Conservation (phyloP, 768 basidiomycete genomes). For the Hericium coralloides region DNA sequence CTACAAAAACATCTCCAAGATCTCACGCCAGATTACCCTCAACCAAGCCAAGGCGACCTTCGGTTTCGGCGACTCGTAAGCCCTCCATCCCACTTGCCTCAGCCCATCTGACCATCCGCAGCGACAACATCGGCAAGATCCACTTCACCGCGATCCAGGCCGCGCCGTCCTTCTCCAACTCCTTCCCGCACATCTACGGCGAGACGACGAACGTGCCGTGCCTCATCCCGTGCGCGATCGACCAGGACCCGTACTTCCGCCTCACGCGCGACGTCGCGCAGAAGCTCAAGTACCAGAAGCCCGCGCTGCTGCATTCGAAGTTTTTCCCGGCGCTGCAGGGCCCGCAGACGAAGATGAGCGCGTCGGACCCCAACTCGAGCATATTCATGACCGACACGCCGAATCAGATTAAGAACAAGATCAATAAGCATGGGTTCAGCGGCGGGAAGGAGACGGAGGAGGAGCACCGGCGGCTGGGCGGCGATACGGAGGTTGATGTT, state of each 20-base stretch:
- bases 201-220: conserved; percentile 73
- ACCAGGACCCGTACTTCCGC: conserved; percentile 97
- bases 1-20: conserved; percentile 89
- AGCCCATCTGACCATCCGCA: conserved; percentile 21
- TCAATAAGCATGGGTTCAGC: conserved; percentile 92
- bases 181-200: conserved; percentile 97
- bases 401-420: conserved; percentile 94
- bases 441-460: conserved; percentile 96
- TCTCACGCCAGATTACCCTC: conserved; percentile 87
- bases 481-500: conserved; percentile 92
- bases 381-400: conserved; percentile 95
- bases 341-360: conserved; percentile 99
- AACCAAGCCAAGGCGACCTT: conserved; percentile 94
- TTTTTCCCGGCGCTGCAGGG: conserved; percentile 99
- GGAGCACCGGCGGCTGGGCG: conserved; percentile 81
- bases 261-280: conserved; percentile 92
- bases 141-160: conserved; percentile 96
- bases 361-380: conserved; percentile 84
- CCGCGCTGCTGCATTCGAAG: conserved; percentile 84
- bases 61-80: conserved; percentile 93
- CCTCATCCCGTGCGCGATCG: conserved; percentile 96
- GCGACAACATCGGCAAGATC: conserved; percentile 96
- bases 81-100: conserved; percentile 7
- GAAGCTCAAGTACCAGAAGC: conserved; percentile 94
- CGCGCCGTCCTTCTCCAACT: conserved; percentile 93